phyloP scores from a whole-genome alignment of 495 filamentous ascomycete genomes.

The Entonaema liquescens region DNA sequence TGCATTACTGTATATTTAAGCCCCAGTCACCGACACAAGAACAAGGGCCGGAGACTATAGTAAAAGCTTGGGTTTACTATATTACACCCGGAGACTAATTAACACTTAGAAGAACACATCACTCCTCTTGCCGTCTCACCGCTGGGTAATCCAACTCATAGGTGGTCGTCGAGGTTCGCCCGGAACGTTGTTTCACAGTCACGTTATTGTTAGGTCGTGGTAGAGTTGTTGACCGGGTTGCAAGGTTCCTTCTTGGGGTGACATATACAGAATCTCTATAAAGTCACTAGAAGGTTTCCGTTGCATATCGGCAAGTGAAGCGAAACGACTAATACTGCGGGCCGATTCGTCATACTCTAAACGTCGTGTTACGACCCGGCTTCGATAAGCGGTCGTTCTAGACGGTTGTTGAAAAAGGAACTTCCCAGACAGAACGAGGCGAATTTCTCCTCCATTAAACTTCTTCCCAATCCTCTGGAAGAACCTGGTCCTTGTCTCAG shows the following conservation, averaged over 20 bases:
- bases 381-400: slow-evolving; percentile 17
- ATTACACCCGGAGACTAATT: slow-evolving; percentile 5
- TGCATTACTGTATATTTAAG: background rate
- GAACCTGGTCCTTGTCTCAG: slow-evolving; percentile 34
- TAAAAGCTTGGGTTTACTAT: background rate
- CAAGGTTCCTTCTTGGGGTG: slow-evolving; percentile 12
- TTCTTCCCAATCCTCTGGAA: slow-evolving; percentile 43
- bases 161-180: slow-evolving; percentile 12
- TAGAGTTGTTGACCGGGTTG: slow-evolving; percentile 12
- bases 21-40: slow-evolving; percentile 3
- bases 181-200: slow-evolving; percentile 10
- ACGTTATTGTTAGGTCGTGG: slow-evolving; percentile 2
- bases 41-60: slow-evolving; percentile 7
- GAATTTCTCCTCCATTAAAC: slow-evolving; percentile 30
- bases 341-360: slow-evolving; percentile 23
- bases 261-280: slow-evolving; percentile 5
- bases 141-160: slow-evolving; percentile 3
- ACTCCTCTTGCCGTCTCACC: slow-evolving; percentile 3
- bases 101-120: slow-evolving; percentile 8
- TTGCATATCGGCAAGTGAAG: slow-evolving; percentile 29
- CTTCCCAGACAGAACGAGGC: slow-evolving; percentile 18
- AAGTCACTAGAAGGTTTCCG: slow-evolving; percentile 14
- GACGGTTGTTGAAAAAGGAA: slow-evolving; percentile 6
- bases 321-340: slow-evolving; percentile 19
- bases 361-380: slow-evolving; percentile 18